Percentiles rank a stretch among this genome's conserved stretches.
These are phyloP conservation scores for Alternaria infectoria DNA, from an alignment of 2,329 filamentous ascomycete genomes.

Conservation along the genomic window DNA sequence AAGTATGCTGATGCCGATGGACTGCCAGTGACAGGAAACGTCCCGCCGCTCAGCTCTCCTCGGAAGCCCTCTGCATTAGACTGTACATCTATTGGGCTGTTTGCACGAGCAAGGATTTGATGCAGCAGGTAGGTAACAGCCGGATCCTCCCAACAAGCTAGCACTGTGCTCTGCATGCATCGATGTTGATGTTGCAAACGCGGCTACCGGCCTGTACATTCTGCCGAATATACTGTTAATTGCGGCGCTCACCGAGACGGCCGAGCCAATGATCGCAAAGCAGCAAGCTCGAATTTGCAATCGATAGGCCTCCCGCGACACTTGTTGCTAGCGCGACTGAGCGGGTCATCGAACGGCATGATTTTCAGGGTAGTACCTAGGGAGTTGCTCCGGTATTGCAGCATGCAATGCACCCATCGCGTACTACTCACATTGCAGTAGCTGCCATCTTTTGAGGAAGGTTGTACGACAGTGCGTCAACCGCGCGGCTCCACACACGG, in stretches of 20 bases:
- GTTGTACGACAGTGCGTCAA: slow-evolving; percentile 6
- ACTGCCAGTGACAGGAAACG: background rate
- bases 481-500: slow-evolving; percentile 19
- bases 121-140: slow-evolving; percentile 2
- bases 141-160: background rate
- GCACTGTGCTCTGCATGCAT: background rate
- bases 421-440: slow-evolving; percentile 1
- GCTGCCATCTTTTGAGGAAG: slow-evolving; percentile 1
- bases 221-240: background rate
- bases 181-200: background rate
- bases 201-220: background rate
- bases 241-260: background rate
- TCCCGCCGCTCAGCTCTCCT: background rate
- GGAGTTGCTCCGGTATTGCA: slow-evolving; percentile 2
- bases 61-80: background rate
- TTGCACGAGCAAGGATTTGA: background rate
- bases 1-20: background rate
- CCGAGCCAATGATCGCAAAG: background rate
- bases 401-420: slow-evolving; percentile 8
- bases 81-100: background rate
- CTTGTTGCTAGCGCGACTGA: background rate
- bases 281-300: background rate
- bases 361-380: background rate
- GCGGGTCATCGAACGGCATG: background rate
- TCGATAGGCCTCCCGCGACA: background rate